Evolutionary conservation across 345 rosid genomes (phyloP), one percentile per base, ranked within the genome.

Genomic region (Syzygium aromaticum): DNA sequence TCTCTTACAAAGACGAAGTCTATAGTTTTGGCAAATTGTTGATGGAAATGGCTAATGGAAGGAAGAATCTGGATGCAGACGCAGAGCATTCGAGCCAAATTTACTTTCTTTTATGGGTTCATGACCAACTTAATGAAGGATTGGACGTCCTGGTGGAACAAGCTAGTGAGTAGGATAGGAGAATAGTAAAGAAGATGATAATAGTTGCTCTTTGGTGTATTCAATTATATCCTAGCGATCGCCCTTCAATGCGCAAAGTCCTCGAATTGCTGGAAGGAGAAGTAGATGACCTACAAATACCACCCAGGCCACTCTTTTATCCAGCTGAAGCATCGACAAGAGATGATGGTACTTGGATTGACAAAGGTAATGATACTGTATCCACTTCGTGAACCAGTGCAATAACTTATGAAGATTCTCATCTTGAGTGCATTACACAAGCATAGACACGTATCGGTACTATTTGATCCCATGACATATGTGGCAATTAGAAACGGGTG

Each of bases 141-240:
- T 12, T 1, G 2, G 9, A 13, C 9, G 3, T 12, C 3, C 1
- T 3, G 0, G 9, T 1, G 1, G 8, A 61, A 3, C 16, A 61
- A n/a, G 33, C 2, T 3, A 57, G 63, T 1, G 16, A 61, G 5
- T 9, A 3, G 19, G 2, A 61, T n/a, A 0, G 19, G 19, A 61
- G 19, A 12, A 13, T 61, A 0, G 4, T 13, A 61, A 61, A n/a
- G 43, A 64, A 64, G 11, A 64, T 64, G 77, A 64, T 64, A 14
- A 16, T 64, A 16, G 23, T 30, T 64, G 12, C 77, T 64, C 43
- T 64, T 64, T 30, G 43, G 43, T 8, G 23, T 6, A 30, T 64
- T 30, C 3, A 64, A 64, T 64, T 64, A 3, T 15, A 15, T 64
- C 43, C 43, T 8, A 7, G 21, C 1, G 10, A 16, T 3, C 12